Base-by-base conservation (phyloP, 2,329 filamentous ascomycete species). In the Cladophialophora yegresii region DNA sequence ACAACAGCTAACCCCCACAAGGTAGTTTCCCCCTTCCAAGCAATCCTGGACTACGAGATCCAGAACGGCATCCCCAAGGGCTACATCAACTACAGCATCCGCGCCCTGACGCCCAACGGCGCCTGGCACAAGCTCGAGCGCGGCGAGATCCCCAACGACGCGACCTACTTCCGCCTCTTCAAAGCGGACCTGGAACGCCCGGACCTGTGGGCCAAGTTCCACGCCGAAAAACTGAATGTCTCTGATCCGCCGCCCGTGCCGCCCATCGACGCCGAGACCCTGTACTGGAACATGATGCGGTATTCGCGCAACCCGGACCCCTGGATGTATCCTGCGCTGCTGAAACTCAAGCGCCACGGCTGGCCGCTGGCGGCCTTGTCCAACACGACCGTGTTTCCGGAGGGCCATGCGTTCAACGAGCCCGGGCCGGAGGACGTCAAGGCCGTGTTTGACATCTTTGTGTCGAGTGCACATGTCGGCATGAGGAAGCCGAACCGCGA, bases 221-320 rank as follows among this genome's bases (percentile, higher is more conserved):
- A 79, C 50, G 73, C 76, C 54, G 73, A 73, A 61, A 72, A 74
- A 40, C 74, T 63, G 68, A 69, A 36, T 23, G 33, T 32, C 9
- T 67, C 67, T 1, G 70, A 78, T 16, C 71, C 83, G 0, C 90
- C 91, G 1, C 82, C 87, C 0, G 75, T 92, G 0, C 93, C 93
- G 0, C 76, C 81, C 1, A 83, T 98, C 53, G 88, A 98, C 72
- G 90, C 85, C 13, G 87, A 92, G 74, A 86, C 80, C 77, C 81
- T 99, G 30, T 97, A 96, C 80, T 90, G 91, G 84, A 85, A 89
- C 72, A 98, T 98, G 93, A 97, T 98, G 92, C 78, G 82, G 4
- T 78, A 83, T 12, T 88, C 90, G 10, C 82, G 86, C 5, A 77
- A 79, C 1, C 87, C 90, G 0, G 93, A 99, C 75, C 92, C 91